A percentile compares a stretch with the other conserved stretches of the same genome.
Conservation (phyloP, 768 basidiomycete species). For the Chiua virens region DNA sequence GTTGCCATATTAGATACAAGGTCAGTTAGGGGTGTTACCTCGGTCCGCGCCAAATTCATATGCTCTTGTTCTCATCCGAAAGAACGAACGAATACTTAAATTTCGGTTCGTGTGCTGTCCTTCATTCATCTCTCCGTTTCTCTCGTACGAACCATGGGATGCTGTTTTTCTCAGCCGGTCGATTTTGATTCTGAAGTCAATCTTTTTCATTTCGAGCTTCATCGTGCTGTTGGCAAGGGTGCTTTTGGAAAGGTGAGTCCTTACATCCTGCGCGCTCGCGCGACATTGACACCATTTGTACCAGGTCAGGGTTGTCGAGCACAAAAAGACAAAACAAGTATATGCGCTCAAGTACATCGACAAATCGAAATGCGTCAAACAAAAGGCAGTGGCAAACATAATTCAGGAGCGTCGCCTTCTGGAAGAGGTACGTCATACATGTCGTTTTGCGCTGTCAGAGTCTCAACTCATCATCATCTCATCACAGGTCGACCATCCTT, state of each 20-base stretch:
- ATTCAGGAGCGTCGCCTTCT: conserved; percentile 91
- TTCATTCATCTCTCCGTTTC: conserved; percentile 32
- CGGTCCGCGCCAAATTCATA: conserved; percentile 25
- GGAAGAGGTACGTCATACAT: conserved; percentile 69
- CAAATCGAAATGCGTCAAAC: conserved; percentile 87
- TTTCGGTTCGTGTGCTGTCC: conserved; percentile 16
- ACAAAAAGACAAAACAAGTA: conserved; percentile 88
- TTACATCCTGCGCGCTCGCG: neutral
- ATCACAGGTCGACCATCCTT: conserved; percentile 80
- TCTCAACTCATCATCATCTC: conserved; percentile 6
- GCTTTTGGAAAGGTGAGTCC: conserved; percentile 90
- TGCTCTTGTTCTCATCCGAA: conserved; percentile 34
- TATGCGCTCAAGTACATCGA: conserved; percentile 99
- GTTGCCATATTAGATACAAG: conserved; percentile 27
- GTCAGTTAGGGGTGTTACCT: conserved; percentile 3
- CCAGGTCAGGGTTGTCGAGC: conserved; percentile 95
- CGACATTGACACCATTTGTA: conserved; percentile 4
- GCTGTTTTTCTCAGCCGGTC: conserved; percentile 67
- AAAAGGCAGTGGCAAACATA: conserved; percentile 89
- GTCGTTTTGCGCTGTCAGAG: neutral
- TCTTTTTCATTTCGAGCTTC: conserved; percentile 95
- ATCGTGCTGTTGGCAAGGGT: conserved; percentile 93
- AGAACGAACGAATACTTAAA: conserved; percentile 27
- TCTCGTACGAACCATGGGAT: conserved; percentile 54
- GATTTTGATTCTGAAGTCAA: conserved; percentile 84